phyloP scores from a whole-genome alignment of 169 alveolate genomes.

The Amoebophrya sp. region DNA sequence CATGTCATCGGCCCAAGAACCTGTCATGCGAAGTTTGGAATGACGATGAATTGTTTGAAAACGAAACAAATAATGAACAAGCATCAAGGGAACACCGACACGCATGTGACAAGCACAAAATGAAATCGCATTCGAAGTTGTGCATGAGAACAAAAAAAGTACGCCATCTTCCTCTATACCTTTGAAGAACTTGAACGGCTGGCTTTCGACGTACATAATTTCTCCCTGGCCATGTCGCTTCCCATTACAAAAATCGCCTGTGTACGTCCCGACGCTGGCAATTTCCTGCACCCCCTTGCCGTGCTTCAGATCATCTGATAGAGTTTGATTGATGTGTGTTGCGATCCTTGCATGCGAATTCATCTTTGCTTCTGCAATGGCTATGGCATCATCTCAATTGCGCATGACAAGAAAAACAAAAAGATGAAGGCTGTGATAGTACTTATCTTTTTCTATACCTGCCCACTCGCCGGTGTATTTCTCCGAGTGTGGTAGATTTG shows the following conservation, averaged over 20 bases:
- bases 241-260: neutral
- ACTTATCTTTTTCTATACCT: neutral
- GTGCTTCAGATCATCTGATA: neutral
- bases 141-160: neutral
- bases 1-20: neutral
- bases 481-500: too few relatives aligned
- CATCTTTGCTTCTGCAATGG: neutral
- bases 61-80: neutral
- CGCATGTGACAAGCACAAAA: neutral
- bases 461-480: neutral
- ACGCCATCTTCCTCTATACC: neutral
- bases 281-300: neutral
- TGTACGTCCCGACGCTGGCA: neutral
- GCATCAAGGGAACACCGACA: too few relatives aligned
- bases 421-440: neutral
- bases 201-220: neutral
- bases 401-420: neutral
- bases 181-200: neutral
- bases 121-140: neutral
- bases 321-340: neutral
- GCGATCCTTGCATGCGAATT: neutral
- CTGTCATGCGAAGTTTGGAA: neutral
- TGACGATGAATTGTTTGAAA: neutral
- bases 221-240: neutral
- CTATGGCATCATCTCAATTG: neutral